These are phyloP conservation scores for Camellia granthamiana DNA, from an alignment of 148 eudicot genomes.

Conservation along the genomic window DNA sequence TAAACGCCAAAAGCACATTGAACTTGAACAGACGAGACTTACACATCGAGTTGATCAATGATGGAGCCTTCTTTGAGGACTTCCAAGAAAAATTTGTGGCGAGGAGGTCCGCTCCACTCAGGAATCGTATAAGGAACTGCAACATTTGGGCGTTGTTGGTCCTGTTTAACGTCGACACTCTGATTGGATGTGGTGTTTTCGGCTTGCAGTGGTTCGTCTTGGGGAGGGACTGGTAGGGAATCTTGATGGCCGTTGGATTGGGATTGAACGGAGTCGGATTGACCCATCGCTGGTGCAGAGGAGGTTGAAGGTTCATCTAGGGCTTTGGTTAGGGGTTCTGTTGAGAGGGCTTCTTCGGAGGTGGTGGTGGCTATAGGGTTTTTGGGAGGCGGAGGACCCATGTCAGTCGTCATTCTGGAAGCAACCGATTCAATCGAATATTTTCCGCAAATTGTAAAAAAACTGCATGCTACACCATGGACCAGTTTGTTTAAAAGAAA, in stretches of 20 bases:
- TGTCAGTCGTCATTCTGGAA: constrained; percentile 40
- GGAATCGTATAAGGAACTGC: constrained; percentile 71
- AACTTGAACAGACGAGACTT: constrained; percentile 7
- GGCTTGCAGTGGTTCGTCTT: background rate
- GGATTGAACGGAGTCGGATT: constrained; percentile 28
- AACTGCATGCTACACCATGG: too few species aligned
- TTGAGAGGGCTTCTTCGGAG: constrained; percentile 17
- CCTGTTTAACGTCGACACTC: constrained; percentile 19
- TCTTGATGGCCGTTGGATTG: constrained; percentile 2
- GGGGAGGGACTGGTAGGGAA: background rate
- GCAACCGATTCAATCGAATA: too few species aligned
- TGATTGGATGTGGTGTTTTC: background rate
- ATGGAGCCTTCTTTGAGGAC: constrained; percentile 87
- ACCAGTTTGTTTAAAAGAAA: too few species aligned
- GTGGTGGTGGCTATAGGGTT: constrained; percentile 11
- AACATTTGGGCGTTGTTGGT: constrained; percentile 19
- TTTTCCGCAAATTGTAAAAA: too few species aligned
- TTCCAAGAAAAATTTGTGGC: constrained; percentile 57
- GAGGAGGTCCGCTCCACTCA: constrained; percentile 75
- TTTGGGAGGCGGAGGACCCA: constrained; percentile 50
- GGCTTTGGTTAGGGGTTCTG: constrained; percentile 24
- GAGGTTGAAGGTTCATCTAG: constrained; percentile 13
- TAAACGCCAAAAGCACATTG: background rate
- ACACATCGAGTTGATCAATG: constrained; percentile 70
- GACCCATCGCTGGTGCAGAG: constrained; percentile 22